Evolutionary conservation across 2,329 filamentous ascomycete genomes (phyloP).

Genomic region (Uncinocarpus reesii): DNA sequence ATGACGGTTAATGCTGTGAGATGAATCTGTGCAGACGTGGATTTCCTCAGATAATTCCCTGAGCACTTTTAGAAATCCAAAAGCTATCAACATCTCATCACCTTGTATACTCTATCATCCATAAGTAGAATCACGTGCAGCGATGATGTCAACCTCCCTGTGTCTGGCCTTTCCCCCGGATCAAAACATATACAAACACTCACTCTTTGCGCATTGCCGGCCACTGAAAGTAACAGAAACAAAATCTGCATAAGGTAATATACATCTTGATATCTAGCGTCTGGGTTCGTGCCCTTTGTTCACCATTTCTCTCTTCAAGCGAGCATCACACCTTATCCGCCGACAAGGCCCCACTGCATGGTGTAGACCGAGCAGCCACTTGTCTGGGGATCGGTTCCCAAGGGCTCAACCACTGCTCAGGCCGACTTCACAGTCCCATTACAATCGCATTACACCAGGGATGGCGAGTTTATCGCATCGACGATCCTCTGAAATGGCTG

Average conservation of each 20-base stretch:
- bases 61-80: too few species aligned
- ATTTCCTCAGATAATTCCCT: too few species aligned
- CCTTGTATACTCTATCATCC: too few species aligned
- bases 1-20: neutral
- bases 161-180: too few species aligned
- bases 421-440: neutral
- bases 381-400: neutral
- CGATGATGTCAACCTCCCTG: constrained; percentile 1
- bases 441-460: constrained; percentile 1
- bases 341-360: neutral
- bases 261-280: too few species aligned
- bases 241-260: too few species aligned
- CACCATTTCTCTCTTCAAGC: neutral
- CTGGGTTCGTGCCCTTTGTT: neutral
- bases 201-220: too few species aligned
- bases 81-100: too few species aligned
- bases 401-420: neutral
- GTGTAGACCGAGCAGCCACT: neutral
- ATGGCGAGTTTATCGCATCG: constrained; percentile 25
- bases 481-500: constrained; percentile 21
- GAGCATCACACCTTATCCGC: neutral
- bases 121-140: constrained; percentile 2
- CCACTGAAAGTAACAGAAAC: too few species aligned
- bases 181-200: too few species aligned
- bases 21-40: too few species aligned